Conservation (phyloP, 2,329 filamentous ascomycete genomes). For the Ophidiomyces ophidiicola region DNA sequence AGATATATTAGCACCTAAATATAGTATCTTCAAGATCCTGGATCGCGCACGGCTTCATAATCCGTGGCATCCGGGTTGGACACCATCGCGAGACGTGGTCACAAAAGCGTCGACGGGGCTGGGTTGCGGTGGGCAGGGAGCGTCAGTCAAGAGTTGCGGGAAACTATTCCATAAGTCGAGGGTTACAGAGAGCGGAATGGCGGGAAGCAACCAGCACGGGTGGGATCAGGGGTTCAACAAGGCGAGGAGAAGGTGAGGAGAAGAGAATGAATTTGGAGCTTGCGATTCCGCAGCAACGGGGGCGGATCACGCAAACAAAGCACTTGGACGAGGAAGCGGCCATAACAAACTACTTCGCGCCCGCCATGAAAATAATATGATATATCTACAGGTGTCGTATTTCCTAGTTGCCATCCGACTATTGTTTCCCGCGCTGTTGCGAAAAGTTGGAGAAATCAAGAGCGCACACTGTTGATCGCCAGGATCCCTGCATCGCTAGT, state of each 20-base stretch:
- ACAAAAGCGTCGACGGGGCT: slow-evolving; percentile 1
- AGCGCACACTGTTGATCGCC: slow-evolving; percentile 1
- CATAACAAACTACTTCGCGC: neutral
- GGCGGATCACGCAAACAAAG: slow-evolving; percentile 1
- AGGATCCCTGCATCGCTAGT: neutral
- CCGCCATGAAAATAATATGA: no score
- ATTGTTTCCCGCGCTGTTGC: slow-evolving; percentile 1
- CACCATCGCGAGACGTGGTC: slow-evolving; percentile 22
- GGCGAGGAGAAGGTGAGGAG: neutral
- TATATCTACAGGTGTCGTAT: no score
- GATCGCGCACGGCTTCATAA: slow-evolving; percentile 30
- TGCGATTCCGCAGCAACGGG: slow-evolving; percentile 5
- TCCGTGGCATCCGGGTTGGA: slow-evolving; percentile 32
- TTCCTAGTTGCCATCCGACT: no score
- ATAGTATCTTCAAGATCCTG: slow-evolving; percentile 1
- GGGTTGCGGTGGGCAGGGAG: neutral
- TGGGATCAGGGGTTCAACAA: slow-evolving; percentile 4
- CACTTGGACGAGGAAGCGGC: slow-evolving; percentile 7
- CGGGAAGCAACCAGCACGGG: neutral
- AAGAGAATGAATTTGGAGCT: neutral
- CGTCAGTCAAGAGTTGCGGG: slow-evolving; percentile 2
- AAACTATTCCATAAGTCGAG: slow-evolving; percentile 7
- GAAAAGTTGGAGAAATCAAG: neutral
- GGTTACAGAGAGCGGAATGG: neutral
- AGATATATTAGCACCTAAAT: slow-evolving; percentile 12